Evolutionary conservation across 2,329 filamentous ascomycete genomes (phyloP).

Genomic region (Sclerotinia minor): DNA sequence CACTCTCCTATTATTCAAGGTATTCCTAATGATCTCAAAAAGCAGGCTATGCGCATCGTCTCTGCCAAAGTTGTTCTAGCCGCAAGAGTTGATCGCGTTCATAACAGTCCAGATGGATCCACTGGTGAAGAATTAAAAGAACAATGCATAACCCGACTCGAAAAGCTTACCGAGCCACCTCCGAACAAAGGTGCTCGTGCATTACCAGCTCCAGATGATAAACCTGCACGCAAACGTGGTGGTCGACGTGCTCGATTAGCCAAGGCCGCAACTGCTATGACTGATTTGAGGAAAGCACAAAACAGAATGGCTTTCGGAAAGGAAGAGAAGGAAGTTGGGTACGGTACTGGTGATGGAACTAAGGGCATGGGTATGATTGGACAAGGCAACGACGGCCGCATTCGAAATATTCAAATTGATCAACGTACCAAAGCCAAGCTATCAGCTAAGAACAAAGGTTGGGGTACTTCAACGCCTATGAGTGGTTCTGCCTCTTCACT

Average conservation of each 20-base stretch:
- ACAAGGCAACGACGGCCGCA: constrained; percentile 80
- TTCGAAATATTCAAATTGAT: constrained; percentile 86
- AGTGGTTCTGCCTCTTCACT: constrained; percentile 77
- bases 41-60: constrained; percentile 92
- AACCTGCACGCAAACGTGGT: constrained; percentile 88
- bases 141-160: constrained; percentile 79
- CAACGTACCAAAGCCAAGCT: constrained; percentile 91
- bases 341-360: constrained; percentile 81
- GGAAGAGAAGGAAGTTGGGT: constrained; percentile 91
- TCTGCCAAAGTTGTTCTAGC: constrained; percentile 93
- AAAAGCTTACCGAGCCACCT: constrained; percentile 89
- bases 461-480: constrained; percentile 70
- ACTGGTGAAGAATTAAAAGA: constrained; percentile 80
- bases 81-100: constrained; percentile 83
- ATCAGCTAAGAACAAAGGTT: constrained; percentile 92
- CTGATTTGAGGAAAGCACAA: constrained; percentile 90
- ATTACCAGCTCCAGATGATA: constrained; percentile 90
- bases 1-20: constrained; percentile 85
- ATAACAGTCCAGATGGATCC: constrained; percentile 77
- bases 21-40: constrained; percentile 83
- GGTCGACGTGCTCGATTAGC: constrained; percentile 87
- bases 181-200: constrained; percentile 86
- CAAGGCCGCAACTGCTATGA: constrained; percentile 97
- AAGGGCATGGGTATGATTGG: constrained; percentile 95
- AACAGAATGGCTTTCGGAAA: constrained; percentile 96